These are phyloP conservation scores for Colletotrichum noveboracense DNA, from an alignment of 2,329 filamentous ascomycete species.

Conservation along the genomic window DNA sequence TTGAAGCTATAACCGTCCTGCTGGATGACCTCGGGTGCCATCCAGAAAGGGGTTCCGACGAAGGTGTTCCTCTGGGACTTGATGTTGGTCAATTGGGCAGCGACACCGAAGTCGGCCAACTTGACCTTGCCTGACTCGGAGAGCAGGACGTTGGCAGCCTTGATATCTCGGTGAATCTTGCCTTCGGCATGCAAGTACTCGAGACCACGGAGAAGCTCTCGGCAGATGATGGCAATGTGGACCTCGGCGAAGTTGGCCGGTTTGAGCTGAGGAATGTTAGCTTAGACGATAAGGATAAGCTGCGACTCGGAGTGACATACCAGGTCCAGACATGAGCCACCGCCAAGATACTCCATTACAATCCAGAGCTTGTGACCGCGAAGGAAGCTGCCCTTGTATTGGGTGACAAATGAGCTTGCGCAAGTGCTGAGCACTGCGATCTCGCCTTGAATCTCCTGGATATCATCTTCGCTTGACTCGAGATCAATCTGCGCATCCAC, in stretches of 20 bases:
- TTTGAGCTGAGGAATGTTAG: constrained; percentile 71
- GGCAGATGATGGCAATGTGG: constrained; percentile 93
- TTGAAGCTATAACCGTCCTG: constrained; percentile 85
- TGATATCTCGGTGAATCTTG: constrained; percentile 97
- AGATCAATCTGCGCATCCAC: constrained; percentile 79
- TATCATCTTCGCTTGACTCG: constrained; percentile 97
- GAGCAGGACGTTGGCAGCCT: constrained; percentile 95
- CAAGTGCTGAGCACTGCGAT: constrained; percentile 96
- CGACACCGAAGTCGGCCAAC: constrained; percentile 95
- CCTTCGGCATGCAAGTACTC: constrained; percentile 94
- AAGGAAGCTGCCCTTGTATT: constrained; percentile 97
- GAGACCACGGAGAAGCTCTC: constrained; percentile 86
- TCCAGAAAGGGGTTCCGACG: constrained; percentile 96
- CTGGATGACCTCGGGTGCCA: constrained; percentile 94
- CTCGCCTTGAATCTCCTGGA: constrained; percentile 97
- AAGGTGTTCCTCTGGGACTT: constrained; percentile 98
- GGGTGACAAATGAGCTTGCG: constrained; percentile 90
- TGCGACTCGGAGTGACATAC: constrained; percentile 54
- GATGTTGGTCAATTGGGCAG: constrained; percentile 95
- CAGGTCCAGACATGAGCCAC: constrained; percentile 92
- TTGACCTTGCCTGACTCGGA: constrained; percentile 91
- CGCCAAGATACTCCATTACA: constrained; percentile 97
- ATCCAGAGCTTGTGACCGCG: constrained; percentile 98
- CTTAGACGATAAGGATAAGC: constrained; percentile 12
- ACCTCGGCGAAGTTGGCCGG: constrained; percentile 86